phyloP scores from a whole-genome alignment of 345 rosid genomes.

The Sonneratia caseolaris region DNA sequence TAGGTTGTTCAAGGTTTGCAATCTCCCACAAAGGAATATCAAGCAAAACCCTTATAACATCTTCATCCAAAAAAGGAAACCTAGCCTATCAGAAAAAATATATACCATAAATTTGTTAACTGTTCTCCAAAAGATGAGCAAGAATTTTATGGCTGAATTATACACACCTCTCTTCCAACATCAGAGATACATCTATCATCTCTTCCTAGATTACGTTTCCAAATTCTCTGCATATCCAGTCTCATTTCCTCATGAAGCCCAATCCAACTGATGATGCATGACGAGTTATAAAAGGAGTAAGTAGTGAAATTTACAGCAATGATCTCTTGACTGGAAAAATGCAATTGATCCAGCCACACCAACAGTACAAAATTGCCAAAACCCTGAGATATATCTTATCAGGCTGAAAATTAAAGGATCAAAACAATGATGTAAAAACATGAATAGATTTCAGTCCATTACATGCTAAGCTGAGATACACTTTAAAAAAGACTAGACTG shows the following conservation, averaged over 20 bases:
- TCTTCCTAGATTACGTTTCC: slow-evolving; percentile 95
- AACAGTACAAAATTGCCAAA: neutral
- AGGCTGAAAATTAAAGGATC: neutral
- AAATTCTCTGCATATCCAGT: slow-evolving; percentile 93
- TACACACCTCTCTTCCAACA: slow-evolving; percentile 76
- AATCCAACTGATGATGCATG: slow-evolving; percentile 46
- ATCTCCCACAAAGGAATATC: slow-evolving; percentile 82
- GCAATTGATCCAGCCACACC: neutral
- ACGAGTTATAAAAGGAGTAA: neutral
- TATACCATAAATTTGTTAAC: neutral
- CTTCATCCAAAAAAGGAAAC: slow-evolving; percentile 95
- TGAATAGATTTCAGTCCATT: neutral
- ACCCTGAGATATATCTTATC: neutral
- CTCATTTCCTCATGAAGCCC: slow-evolving; percentile 88
- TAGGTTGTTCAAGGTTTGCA: slow-evolving; percentile 74
- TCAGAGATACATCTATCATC: slow-evolving; percentile 91
- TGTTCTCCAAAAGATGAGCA: neutral
- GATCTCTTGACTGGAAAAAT: neutral
- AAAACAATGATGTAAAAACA: neutral
- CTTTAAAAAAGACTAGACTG: neutral
- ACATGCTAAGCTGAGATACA: neutral
- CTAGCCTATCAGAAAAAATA: slow-evolving; percentile 43
- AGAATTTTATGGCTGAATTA: neutral
- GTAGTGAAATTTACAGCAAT: neutral
- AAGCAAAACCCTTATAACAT: slow-evolving; percentile 69